Conservation (phyloP, 495 filamentous ascomycete species). For the Aspergillus sparsus region DNA sequence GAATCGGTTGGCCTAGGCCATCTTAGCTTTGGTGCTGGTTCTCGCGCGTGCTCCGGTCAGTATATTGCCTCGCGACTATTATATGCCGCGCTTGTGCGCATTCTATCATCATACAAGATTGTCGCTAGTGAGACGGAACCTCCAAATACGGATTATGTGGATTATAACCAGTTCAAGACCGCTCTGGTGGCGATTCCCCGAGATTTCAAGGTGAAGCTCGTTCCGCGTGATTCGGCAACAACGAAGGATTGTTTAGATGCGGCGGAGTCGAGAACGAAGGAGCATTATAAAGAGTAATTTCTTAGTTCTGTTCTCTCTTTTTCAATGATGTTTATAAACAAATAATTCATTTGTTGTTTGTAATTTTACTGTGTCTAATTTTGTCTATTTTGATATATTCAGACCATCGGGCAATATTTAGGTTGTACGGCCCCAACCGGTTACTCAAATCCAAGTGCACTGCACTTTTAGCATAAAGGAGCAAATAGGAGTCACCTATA, state of each 20-base stretch:
- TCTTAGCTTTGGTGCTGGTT: conserved; percentile 56
- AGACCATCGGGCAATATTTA: too few species aligned
- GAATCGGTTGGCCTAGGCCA: conserved; percentile 41
- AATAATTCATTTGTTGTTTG: too few species aligned
- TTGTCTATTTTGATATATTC: too few species aligned
- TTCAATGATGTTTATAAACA: too few species aligned
- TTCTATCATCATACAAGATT: conserved; percentile 52
- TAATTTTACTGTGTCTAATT: too few species aligned
- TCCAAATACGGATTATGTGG: conserved; percentile 58
- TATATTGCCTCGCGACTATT: conserved; percentile 53
- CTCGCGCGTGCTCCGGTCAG: conserved; percentile 54
- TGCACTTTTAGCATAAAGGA: too few species aligned
- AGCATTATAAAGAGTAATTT: conserved; percentile 45
- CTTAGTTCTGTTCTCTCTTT: too few species aligned
- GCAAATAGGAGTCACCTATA: too few species aligned
- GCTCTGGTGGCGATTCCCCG: conserved; percentile 57
- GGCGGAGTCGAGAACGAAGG: conserved; percentile 40
- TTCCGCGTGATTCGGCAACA: conserved; percentile 42
- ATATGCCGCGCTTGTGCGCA: conserved; percentile 50
- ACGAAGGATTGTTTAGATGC: conserved; percentile 37
- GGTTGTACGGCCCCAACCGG: too few species aligned
- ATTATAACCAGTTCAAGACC: conserved; percentile 58
- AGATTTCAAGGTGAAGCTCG: conserved; percentile 53
- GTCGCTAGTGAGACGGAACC: conserved; percentile 49
- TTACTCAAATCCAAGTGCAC: too few species aligned